Base-by-base conservation (phyloP, 2,329 filamentous ascomycete species). In the Fusarium clavum region DNA sequence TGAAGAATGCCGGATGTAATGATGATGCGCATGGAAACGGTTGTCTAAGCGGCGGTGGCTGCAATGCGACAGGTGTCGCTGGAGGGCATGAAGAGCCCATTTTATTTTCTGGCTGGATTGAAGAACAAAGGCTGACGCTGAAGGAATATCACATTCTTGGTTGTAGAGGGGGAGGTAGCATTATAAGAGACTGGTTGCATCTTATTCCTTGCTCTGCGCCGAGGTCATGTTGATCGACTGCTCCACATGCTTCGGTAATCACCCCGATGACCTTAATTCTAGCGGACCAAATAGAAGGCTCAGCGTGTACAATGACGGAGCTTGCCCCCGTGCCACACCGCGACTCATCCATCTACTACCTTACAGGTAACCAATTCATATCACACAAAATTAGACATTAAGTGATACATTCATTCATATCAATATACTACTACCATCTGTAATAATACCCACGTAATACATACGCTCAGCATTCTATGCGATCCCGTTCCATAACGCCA, bases 1-100 rank as follows among this genome's bases (percentile, higher is more conserved):
- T 92, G 81, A 94, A 94, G 80, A 94, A 94, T 2, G 93, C 92
- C 0, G 92, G 92, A 71, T 94, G 92, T 27, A 87, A 82, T 41
- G 83, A 84, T 2, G 91, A 88, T 12, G 87, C 82, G 76, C 66
- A 70, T 49, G 65, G 64, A n/a, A 57, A 52, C 13, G 40, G 40
- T 40, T 56, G 62, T 22, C 60, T 57, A 8, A 58, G 61, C 30
- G 60, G 58, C 57, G 47, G 64, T 27, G 57, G 66, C 44, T 66
- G 73, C 11, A 59, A 53, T 40, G 67, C 47, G 53, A 59, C 61
- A 24, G 38, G 12, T 20, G 58, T 46, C 29, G 55, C 52, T 38
- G 68, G 64, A 20, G 68, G 64, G 25, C 68, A 69, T 18, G 68
- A 54, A 30, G 68, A 30, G 18, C 68, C 68, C 68, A 71, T 71